Conservation (phyloP, 352 stramenopile species). For the Pythium biforme region DNA sequence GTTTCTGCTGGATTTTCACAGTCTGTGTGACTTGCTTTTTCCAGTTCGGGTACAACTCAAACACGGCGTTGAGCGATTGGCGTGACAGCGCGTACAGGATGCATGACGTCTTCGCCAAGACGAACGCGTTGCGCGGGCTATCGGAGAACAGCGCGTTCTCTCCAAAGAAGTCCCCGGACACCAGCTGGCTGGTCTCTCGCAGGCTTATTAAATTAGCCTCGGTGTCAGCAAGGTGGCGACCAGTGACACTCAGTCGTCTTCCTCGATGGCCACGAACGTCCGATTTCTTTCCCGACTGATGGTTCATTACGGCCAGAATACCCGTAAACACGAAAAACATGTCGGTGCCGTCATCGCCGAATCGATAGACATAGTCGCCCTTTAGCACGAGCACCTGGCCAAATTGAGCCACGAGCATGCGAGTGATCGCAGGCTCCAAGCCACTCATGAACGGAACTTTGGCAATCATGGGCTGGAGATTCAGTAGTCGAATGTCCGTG, state of each 20-base stretch:
- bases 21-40: constrained; percentile 52
- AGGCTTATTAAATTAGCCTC: constrained; percentile 11
- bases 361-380: constrained; percentile 47
- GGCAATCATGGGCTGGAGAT: constrained; percentile 49
- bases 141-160: constrained; percentile 50
- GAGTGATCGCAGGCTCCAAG: constrained; percentile 42
- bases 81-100: constrained; percentile 49
- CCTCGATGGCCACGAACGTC: background rate
- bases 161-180: constrained; percentile 40
- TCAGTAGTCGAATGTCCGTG: constrained; percentile 50
- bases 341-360: constrained; percentile 47
- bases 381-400: constrained; percentile 45
- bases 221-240: background rate
- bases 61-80: constrained; percentile 45
- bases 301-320: constrained; percentile 34
- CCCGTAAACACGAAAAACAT: constrained; percentile 67
- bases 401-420: constrained; percentile 53
- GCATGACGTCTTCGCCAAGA: constrained; percentile 44
- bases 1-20: constrained; percentile 45
- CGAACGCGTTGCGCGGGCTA: constrained; percentile 37
- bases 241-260: background rate
- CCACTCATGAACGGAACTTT: constrained; percentile 55
- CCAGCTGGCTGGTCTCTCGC: constrained; percentile 35
- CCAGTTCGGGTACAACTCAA: constrained; percentile 47
- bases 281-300: constrained; percentile 1